phyloP scores from a whole-genome alignment of 345 rosid genomes.

The Populus euphratica region DNA sequence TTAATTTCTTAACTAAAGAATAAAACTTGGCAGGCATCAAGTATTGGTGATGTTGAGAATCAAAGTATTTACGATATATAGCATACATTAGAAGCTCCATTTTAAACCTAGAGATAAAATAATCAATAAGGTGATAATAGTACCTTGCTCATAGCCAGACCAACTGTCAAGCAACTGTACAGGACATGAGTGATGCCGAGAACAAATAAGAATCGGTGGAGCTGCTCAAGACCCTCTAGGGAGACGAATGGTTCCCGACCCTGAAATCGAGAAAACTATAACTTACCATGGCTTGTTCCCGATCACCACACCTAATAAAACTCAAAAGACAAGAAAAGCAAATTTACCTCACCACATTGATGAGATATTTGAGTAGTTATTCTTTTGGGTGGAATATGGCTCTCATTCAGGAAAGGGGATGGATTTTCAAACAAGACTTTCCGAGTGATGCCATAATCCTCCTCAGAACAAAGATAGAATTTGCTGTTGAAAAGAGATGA shows the following conservation, averaged over 20 bases:
- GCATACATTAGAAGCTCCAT: no score
- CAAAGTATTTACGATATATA: no score
- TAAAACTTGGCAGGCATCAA: no score
- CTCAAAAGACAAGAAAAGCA: neutral
- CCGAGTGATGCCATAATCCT: slow-evolving; percentile 46
- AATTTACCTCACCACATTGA: slow-evolving; percentile 72
- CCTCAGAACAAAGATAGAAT: slow-evolving; percentile 73
- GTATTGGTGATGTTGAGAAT: no score
- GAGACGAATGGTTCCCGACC: slow-evolving; percentile 93
- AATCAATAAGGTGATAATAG: neutral
- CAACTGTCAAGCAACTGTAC: slow-evolving; percentile 85
- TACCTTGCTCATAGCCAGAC: slow-evolving; percentile 93
- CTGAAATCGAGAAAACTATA: slow-evolving; percentile 34
- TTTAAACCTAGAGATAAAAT: no score
- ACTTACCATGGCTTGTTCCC: neutral
- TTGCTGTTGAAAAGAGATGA: slow-evolving; percentile 83
- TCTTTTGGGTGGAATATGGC: slow-evolving; percentile 52
- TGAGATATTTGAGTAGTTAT: slow-evolving; percentile 38
- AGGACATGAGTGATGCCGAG: slow-evolving; percentile 87
- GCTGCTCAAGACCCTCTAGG: slow-evolving; percentile 77
- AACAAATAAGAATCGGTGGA: slow-evolving; percentile 82
- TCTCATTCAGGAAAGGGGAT: slow-evolving; percentile 38
- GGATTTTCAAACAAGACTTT: slow-evolving; percentile 37
- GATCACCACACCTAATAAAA: neutral
- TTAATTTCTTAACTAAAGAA: no score